Conservation (phyloP, 1,284 basidiomycete genomes). For the Rhodotorula sp. region DNA sequence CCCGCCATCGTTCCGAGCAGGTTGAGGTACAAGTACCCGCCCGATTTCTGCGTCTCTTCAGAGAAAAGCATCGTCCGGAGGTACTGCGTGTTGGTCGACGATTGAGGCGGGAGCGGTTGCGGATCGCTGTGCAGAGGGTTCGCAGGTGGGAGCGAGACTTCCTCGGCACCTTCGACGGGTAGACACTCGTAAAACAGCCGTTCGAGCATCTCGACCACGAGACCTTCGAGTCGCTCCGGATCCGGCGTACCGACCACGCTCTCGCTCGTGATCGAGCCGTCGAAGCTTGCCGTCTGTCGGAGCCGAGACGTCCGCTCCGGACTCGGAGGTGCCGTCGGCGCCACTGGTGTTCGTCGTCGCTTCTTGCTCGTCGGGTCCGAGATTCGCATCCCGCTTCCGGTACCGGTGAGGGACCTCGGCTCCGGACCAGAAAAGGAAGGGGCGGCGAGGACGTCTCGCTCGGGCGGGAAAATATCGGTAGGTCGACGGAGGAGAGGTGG, state of each 20-base stretch:
- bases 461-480: slow-evolving; percentile 23
- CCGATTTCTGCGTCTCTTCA: slow-evolving; percentile 11
- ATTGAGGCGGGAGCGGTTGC: slow-evolving; percentile 21
- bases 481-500: slow-evolving; percentile 26
- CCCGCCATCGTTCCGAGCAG: slow-evolving; percentile 32
- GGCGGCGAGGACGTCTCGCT: slow-evolving; percentile 31
- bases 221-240: slow-evolving; percentile 19
- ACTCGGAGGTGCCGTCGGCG: neutral
- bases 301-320: slow-evolving; percentile 1
- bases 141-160: neutral
- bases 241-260: slow-evolving; percentile 2
- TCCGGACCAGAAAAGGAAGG: slow-evolving; percentile 33
- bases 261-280: slow-evolving; percentile 3
- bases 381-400: slow-evolving; percentile 34
- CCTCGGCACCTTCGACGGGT: slow-evolving; percentile 4
- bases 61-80: slow-evolving; percentile 27
- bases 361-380: slow-evolving; percentile 18
- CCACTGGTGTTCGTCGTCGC: slow-evolving; percentile 4
- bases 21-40: slow-evolving; percentile 37
- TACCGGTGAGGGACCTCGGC: slow-evolving; percentile 26
- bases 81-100: slow-evolving; percentile 34
- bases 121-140: slow-evolving; percentile 27
- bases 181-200: slow-evolving; percentile 34
- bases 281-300: slow-evolving; percentile 7
- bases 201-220: slow-evolving; percentile 32